phyloP scores from a whole-genome alignment of 2,329 filamentous ascomycete species.

The Pyrenophora seminiperda region DNA sequence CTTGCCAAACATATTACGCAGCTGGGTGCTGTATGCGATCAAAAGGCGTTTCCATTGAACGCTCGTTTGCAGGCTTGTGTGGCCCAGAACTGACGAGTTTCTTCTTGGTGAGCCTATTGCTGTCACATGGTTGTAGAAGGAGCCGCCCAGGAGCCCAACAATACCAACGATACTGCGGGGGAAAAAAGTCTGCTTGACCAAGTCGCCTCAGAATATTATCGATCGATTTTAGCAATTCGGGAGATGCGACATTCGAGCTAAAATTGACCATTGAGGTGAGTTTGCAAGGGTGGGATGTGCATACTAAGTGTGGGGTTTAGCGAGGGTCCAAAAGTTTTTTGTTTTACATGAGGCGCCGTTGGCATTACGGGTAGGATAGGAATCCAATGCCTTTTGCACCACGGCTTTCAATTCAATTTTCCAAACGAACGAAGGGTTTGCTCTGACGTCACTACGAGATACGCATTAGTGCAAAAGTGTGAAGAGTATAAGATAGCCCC shows the following conservation, averaged over 20 bases:
- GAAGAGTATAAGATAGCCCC: no score
- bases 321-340: slow-evolving; percentile 31
- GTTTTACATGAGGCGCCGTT: slow-evolving; percentile 29
- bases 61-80: background rate
- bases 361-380: slow-evolving; percentile 22
- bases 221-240: slow-evolving; percentile 9
- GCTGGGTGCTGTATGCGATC: background rate
- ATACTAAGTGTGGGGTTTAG: slow-evolving; percentile 35
- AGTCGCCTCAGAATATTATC: slow-evolving; percentile 8
- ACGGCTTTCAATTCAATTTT: background rate
- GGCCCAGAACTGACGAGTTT: background rate
- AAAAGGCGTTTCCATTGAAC: background rate
- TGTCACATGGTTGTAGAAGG: background rate
- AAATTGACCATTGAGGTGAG: slow-evolving; percentile 18
- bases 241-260: slow-evolving; percentile 15
- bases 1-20: no score
- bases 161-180: background rate
- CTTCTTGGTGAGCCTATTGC: background rate
- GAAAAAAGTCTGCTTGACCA: slow-evolving; percentile 19
- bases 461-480: background rate
- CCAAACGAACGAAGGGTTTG: background rate
- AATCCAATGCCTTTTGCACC: slow-evolving; percentile 15
- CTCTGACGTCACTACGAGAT: background rate
- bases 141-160: slow-evolving; percentile 9
- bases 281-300: slow-evolving; percentile 23